Conservation (phyloP, 495 filamentous ascomycete species). For the Friedmanniomyces simplex region DNA sequence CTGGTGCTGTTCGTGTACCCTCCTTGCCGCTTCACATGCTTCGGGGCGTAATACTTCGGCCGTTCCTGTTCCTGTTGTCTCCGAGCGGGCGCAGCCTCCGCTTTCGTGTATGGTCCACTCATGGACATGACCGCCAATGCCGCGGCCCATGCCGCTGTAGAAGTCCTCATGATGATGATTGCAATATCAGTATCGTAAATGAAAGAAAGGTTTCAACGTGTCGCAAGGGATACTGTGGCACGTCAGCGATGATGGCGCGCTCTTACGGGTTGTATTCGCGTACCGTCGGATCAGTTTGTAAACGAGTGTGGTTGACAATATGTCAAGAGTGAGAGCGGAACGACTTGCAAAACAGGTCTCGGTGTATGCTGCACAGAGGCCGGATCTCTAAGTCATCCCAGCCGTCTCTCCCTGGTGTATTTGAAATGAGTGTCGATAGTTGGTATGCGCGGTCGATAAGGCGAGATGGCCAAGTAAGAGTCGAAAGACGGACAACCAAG, state of each 20-base stretch:
- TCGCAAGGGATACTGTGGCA: conserved; percentile 7
- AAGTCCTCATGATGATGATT: conserved; percentile 25
- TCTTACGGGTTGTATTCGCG: neutral
- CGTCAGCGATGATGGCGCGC: conserved; percentile 7
- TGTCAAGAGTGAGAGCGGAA: conserved; percentile 7
- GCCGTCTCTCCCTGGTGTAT: neutral
- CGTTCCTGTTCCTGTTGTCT: conserved; percentile 27
- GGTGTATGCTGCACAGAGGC: neutral
- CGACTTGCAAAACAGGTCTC: neutral
- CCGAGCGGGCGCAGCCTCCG: conserved; percentile 34
- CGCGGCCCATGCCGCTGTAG: conserved; percentile 32
- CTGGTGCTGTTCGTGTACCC: conserved; percentile 24
- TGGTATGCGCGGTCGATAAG: conserved; percentile 6
- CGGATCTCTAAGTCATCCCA: conserved; percentile 12
- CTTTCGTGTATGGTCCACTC: conserved; percentile 28
- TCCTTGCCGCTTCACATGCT: conserved; percentile 36
- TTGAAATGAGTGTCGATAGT: conserved; percentile 17
- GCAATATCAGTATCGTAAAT: conserved; percentile 12
- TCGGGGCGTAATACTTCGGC: conserved; percentile 40
- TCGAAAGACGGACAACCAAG: neutral
- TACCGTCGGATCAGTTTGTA: neutral
- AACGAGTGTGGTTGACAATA: conserved; percentile 17
- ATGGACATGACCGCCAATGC: conserved; percentile 30
- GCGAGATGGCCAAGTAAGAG: neutral
- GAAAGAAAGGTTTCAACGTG: neutral